These are phyloP conservation scores for Hemileccinum impolitum DNA, from an alignment of 768 basidiomycete species.

Conservation along the genomic window DNA sequence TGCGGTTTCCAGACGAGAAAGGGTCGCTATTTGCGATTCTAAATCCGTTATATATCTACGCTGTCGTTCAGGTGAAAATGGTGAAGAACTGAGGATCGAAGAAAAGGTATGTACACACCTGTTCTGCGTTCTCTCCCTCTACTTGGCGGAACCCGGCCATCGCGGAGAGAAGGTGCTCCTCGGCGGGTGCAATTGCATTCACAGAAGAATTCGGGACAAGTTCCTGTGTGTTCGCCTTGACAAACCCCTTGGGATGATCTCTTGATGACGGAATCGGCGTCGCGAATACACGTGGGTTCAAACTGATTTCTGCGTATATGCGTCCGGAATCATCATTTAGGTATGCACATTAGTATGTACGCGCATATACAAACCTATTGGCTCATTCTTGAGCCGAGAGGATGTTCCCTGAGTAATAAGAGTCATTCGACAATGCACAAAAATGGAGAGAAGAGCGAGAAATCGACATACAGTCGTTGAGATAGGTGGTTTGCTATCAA, in stretches of 20 bases:
- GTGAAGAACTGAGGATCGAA: not conserved
- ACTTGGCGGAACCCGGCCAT: not conserved
- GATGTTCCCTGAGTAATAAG: conserved; percentile 7
- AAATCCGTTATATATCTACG: conserved; percentile 17
- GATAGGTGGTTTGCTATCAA: conserved; percentile 3
- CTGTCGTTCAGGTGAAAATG: conserved; percentile 6
- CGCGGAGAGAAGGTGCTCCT: conserved; percentile 6
- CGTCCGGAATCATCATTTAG: not conserved
- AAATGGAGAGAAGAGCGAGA: not conserved
- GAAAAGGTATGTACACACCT: conserved; percentile 6
- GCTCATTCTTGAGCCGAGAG: conserved; percentile 7
- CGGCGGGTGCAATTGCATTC: not conserved
- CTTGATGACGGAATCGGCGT: conserved; percentile 1
- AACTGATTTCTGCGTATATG: conserved; percentile 15
- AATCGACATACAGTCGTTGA: conserved; percentile 6
- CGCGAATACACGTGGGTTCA: not conserved
- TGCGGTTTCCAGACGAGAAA: conserved; percentile 12
- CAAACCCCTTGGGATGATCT: conserved; percentile 6
- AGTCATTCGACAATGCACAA: not conserved
- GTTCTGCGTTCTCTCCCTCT: conserved; percentile 7
- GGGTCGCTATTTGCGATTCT: conserved; percentile 14
- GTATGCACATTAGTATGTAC: not conserved
- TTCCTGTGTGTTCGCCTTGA: conserved; percentile 10
- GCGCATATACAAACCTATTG: conserved; percentile 26
- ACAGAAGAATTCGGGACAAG: not conserved